Base-by-base conservation (phyloP, 2,329 filamentous ascomycete species). In the Fusarium newnesense region DNA sequence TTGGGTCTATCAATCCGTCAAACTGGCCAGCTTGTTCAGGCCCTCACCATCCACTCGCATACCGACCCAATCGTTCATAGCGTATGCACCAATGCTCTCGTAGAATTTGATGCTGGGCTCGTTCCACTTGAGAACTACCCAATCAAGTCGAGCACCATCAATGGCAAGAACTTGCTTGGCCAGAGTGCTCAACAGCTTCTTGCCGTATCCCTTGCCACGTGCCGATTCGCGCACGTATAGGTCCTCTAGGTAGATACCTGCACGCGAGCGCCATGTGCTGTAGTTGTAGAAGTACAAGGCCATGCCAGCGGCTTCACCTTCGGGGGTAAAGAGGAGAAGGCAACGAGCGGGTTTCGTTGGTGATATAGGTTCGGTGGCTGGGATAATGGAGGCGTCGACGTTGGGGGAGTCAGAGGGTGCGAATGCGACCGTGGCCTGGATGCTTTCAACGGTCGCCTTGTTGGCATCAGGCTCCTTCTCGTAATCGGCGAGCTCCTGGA, bases 281-380 rank as follows among this genome's bases (percentile, higher is more conserved):
- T 97, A 98, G 84, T 96, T 98, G 87, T 96, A 95, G 82, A 97
- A 98, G 84, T 95, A 98, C 44, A 98, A 84, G 3, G 95, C 95
- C 89, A 98, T 94, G 53, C 93, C 94, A 1, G 90, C 93, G 1
- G 81, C 81, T 43, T 83, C 79, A 16, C 85, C 82, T 10, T 84
- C 81, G 16, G 85, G 83, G 28, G 87, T 83, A 75, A 87, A 86
- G 61, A 96, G 83, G 15, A 97, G 83, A 39, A 97, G 86, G 56
- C 94, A 96, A 69, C 94, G 93, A 24, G 95, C 93, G 36, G 92
- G 94, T n/a, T 84, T 85, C 9, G 82, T 76, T 4, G 88, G 81
- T 2, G 88, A 85, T 57, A 88, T 91, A 11, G 87, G 82, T 73
- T 89, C 89, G 19, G 86, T 87, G 60, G 83, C 79, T 34, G 85